These are phyloP conservation scores for Rubroboletus satanas DNA, from an alignment of 768 basidiomycete genomes.

Conservation along the genomic window DNA sequence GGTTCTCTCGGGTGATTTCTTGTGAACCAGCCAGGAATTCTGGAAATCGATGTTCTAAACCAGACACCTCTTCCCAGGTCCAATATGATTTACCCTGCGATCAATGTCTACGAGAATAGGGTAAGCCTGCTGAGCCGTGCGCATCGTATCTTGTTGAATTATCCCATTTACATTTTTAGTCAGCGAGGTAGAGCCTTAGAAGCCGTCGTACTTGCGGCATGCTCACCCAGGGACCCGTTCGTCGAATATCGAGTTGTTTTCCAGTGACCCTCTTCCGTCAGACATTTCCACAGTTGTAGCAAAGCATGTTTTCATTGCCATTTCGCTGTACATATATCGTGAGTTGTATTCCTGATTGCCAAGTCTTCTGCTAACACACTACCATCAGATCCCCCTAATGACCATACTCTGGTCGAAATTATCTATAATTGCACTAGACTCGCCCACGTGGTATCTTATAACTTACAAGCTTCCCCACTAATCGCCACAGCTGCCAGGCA, in stretches of 20 bases:
- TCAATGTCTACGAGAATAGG: conserved; percentile 2
- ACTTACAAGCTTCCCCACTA: neutral
- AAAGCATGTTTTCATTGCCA: neutral
- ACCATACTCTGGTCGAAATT: neutral
- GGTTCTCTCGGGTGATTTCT: neutral
- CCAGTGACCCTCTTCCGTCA: neutral
- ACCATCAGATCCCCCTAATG: conserved; percentile 1
- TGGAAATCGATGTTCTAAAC: neutral
- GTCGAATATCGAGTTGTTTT: neutral
- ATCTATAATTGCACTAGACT: neutral
- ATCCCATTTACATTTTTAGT: neutral
- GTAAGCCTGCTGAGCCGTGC: neutral
- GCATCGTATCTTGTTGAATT: neutral
- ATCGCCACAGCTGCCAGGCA: neutral
- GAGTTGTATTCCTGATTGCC: neutral
- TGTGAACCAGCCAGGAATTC: neutral
- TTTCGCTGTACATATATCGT: neutral
- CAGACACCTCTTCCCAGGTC: accelerated
- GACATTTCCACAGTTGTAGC: neutral
- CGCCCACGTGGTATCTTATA: neutral
- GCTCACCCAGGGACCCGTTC: neutral
- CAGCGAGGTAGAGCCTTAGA: neutral
- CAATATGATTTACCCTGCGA: conserved; percentile 5
- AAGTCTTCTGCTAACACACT: neutral
- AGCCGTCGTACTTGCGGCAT: neutral